Evolutionary conservation across 805 yeast species (phyloP), one percentile per base, ranked within the genome.

Genomic region (Pichia rugopelliculosa): DNA sequence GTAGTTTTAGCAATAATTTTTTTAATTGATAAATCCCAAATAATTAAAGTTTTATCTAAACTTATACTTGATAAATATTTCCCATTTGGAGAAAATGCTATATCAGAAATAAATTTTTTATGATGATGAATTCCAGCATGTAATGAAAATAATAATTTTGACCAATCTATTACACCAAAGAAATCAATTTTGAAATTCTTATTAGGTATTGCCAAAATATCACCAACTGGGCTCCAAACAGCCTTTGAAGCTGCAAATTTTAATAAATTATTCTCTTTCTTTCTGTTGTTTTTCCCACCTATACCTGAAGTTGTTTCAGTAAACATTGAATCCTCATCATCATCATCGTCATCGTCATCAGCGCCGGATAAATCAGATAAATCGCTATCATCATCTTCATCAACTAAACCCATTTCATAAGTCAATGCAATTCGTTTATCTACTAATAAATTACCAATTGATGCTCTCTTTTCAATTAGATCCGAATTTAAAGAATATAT

Each of bases 221-320:
- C 76, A 17, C 95, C 95, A 45, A 74, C 71, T 2, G 84, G 77
- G 48, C 80, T 77, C 96, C 96, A 88, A 34, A 75, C 76, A 2
- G 80, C 73, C 38, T 74, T 74, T 0, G 86, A 73, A 23, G 81
- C 49, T 3, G 59, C 42, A 38, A 58, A 46, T 22, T 45, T 49
- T 8, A 52, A 26, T n/a, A 56, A 50, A n/a, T 46, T 53, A 59
- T 39, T 76, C 64, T 56, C 70, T 71, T 36, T 69, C 73, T 37
- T 60, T 63, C 49, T 51, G 6, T 41, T 44, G 6, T 41, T 44
- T 39, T 33, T 50, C 36, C 39, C 51, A 18, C 21, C 44, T 12
- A 45, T 42, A 18, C 53, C 49, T 21, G 53, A 39, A 1, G 51
- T 52, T 3, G 49, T 53, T 17, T 54, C 57, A 3, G 57, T 56